Conservation (phyloP, 306 rosid species). For the Dryas alaskensis region DNA sequence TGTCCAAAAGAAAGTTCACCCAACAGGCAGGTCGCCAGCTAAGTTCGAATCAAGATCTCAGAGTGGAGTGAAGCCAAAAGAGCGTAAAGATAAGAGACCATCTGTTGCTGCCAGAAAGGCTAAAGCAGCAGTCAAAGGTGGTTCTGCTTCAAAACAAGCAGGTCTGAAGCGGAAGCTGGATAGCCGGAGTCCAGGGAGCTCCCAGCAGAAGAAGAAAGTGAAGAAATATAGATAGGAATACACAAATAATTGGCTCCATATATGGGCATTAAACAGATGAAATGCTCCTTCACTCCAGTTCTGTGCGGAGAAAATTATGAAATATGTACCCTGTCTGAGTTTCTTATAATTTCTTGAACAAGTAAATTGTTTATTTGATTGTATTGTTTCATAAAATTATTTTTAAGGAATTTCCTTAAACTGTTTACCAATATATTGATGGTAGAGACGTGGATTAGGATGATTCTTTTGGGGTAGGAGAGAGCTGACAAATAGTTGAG, state of each 20-base stretch:
- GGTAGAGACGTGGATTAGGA: no score
- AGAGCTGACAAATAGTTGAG: no score
- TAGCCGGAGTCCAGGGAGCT: slow-evolving; percentile 68
- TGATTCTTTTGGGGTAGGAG: no score
- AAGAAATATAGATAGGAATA: slow-evolving; percentile 48
- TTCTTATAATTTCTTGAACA: slow-evolving; percentile 1
- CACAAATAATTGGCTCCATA: not conserved
- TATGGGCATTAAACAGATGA: not conserved
- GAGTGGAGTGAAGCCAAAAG: slow-evolving; percentile 40
- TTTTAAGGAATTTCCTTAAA: not conserved
- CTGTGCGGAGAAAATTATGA: not conserved
- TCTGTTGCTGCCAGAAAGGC: slow-evolving; percentile 80
- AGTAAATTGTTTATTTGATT: not conserved
- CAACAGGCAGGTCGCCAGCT: slow-evolving; percentile 16
- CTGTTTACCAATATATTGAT: not conserved
- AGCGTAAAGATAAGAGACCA: slow-evolving; percentile 64
- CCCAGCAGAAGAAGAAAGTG: slow-evolving; percentile 42
- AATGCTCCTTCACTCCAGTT: not conserved
- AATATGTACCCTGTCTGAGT: not conserved
- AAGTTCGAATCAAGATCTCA: slow-evolving; percentile 20
- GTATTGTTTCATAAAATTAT: not conserved
- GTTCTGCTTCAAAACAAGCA: slow-evolving; percentile 45
- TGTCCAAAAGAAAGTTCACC: slow-evolving; percentile 41
- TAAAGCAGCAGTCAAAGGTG: slow-evolving; percentile 32
- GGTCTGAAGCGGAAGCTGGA: slow-evolving; percentile 80